A percentile compares a stretch with the other conserved stretches of the same genome.
These are phyloP conservation scores for Narthecium ossifragum DNA, from an alignment of 106 monocot genomes.

Conservation along the genomic window DNA sequence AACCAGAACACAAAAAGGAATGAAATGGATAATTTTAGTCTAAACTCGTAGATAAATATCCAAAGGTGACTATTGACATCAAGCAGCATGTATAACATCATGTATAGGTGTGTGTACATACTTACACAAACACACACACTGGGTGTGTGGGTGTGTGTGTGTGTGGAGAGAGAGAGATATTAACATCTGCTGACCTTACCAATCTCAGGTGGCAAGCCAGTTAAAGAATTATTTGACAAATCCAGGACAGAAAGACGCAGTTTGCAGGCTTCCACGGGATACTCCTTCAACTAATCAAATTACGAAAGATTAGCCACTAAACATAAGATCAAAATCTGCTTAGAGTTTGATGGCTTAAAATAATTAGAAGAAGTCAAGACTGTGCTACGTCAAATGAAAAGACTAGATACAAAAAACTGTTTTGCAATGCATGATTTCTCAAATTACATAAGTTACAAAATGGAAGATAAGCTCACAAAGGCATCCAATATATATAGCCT, in stretches of 20 bases:
- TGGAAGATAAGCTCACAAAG: background rate
- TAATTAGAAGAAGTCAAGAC: background rate
- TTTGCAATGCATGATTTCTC: background rate
- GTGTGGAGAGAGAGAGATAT: too few species aligned
- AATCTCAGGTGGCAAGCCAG: conserved; percentile 89
- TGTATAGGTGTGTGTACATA: too few species aligned
- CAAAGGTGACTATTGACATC: too few species aligned
- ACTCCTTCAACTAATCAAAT: conserved; percentile 66
- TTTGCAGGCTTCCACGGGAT: conserved; percentile 85
- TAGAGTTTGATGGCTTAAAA: background rate
- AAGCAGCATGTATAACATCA: too few species aligned
- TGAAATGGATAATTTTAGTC: background rate
- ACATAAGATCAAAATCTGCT: background rate
- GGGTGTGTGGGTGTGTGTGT: too few species aligned
- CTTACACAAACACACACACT: too few species aligned
- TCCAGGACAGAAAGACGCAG: conserved; percentile 81
- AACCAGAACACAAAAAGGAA: background rate
- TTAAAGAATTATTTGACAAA: conserved; percentile 93
- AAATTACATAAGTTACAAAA: background rate
- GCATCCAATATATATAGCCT: too few species aligned
- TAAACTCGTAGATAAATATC: too few species aligned
- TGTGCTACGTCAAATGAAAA: background rate
- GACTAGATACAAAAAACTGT: background rate
- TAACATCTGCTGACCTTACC: conserved; percentile 34
- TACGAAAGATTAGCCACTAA: conserved; percentile 12